Conservation (phyloP, 805 yeast genomes). For the Ogataea chonburiensis region DNA sequence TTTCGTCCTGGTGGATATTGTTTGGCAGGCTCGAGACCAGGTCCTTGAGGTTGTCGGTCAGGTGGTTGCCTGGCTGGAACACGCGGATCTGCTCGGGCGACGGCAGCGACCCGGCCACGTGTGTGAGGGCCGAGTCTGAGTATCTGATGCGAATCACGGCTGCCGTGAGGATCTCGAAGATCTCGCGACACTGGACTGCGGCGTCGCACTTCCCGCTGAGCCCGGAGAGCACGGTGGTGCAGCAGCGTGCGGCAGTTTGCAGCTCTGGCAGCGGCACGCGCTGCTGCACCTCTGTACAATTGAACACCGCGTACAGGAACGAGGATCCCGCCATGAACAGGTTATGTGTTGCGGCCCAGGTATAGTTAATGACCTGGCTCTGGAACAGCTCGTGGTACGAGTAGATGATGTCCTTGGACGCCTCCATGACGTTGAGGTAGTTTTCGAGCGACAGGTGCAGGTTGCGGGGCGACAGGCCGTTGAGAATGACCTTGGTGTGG, state of each 20-base stretch:
- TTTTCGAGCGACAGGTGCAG: constrained; percentile 53
- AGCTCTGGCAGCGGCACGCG: constrained; percentile 48
- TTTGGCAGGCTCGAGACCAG: constrained; percentile 38
- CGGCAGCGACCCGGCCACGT: too few relatives aligned
- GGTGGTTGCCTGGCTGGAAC: constrained; percentile 36
- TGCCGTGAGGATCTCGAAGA: constrained; percentile 67
- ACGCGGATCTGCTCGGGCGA: constrained; percentile 29
- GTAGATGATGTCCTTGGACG: constrained; percentile 65
- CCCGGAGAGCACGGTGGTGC: constrained; percentile 57
- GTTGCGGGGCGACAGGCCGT: constrained; percentile 76
- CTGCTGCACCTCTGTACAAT: constrained; percentile 53
- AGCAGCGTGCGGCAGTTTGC: constrained; percentile 46
- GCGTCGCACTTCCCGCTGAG: constrained; percentile 75
- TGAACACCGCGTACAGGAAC: constrained; percentile 72
- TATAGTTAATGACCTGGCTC: constrained; percentile 68
- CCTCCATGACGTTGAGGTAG: constrained; percentile 53
- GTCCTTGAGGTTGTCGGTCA: constrained; percentile 39
- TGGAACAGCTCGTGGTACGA: constrained; percentile 58
- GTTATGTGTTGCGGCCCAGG: constrained; percentile 93
- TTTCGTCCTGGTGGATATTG: too few relatives aligned
- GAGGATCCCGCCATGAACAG: constrained; percentile 88
- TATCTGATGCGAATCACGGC: constrained; percentile 66
- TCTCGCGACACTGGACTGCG: constrained; percentile 67
- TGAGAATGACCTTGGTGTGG: constrained; percentile 68
- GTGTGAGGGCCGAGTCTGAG: constrained; percentile 30